A percentile compares a stretch with the other conserved stretches of the same genome.
These are phyloP conservation scores for Xylogone sp. DNA, from an alignment of 2,329 filamentous ascomycete species.

Conservation along the genomic window DNA sequence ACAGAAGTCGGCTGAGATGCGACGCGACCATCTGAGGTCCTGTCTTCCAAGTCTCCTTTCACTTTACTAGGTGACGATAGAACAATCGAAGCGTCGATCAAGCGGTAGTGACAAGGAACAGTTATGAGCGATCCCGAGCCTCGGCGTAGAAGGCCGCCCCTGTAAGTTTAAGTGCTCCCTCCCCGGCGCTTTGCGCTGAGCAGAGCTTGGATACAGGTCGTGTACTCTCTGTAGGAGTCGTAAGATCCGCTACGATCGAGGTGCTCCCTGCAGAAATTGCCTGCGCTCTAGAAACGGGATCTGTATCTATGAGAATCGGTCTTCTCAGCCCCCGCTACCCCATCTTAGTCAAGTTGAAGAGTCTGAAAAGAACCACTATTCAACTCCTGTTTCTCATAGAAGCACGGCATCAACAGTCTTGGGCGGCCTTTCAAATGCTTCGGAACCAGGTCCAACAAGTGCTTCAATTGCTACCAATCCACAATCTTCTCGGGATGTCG, in stretches of 20 bases:
- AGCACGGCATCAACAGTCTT: background rate
- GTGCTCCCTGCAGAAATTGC: constrained; percentile 56
- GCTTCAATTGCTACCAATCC: constrained; percentile 21
- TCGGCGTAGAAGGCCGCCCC: constrained; percentile 37
- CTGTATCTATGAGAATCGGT: constrained; percentile 45
- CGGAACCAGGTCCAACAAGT: background rate
- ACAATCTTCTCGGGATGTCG: constrained; percentile 27
- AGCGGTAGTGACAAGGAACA: constrained; percentile 1
- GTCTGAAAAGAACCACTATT: background rate
- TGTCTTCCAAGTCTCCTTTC: background rate
- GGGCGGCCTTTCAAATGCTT: constrained; percentile 1
- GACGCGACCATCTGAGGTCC: constrained; percentile 10
- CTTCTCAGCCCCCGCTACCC: constrained; percentile 13
- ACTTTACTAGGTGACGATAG: too few relatives aligned
- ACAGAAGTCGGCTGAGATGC: background rate
- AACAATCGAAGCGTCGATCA: background rate
- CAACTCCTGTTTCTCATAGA: background rate
- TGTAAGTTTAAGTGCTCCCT: constrained; percentile 31
- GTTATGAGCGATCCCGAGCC: constrained; percentile 26
- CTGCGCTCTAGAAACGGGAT: constrained; percentile 48
- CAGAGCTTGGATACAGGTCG: constrained; percentile 38
- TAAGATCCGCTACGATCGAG: constrained; percentile 60
- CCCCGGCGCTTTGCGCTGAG: constrained; percentile 9
- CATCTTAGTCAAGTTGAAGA: constrained; percentile 2
- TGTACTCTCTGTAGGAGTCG: constrained; percentile 55